A percentile compares a stretch with the other conserved stretches of the same genome.
Conservation (phyloP, 2,329 filamentous ascomycete genomes). For the Pyrenophora teres region DNA sequence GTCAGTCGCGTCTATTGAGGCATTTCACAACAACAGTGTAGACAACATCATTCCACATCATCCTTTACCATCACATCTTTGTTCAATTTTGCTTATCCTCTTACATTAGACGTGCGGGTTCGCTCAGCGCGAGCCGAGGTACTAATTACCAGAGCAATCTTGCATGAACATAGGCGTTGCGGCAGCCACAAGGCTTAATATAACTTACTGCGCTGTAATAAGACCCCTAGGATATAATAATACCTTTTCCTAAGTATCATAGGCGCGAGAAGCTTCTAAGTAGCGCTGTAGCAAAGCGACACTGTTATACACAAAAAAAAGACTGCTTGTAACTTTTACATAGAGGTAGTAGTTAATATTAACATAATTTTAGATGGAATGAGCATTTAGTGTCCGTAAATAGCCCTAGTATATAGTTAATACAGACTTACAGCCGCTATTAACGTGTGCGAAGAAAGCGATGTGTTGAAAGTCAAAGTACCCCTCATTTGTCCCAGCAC, state of each 20-base stretch:
- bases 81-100: background rate
- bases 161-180: constrained; percentile 1
- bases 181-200: background rate
- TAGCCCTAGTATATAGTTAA: background rate
- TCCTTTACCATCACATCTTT: background rate
- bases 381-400: background rate
- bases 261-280: background rate
- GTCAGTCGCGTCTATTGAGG: background rate
- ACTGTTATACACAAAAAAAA: background rate
- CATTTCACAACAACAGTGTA: background rate
- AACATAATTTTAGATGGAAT: too few species aligned
- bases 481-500: constrained; percentile 6
- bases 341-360: background rate
- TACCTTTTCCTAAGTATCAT: background rate
- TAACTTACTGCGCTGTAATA: background rate
- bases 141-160: background rate
- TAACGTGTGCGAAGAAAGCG: background rate
- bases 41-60: background rate
- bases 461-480: constrained; percentile 5
- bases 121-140: constrained; percentile 1
- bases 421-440: background rate
- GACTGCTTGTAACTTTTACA: background rate
- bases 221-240: background rate
- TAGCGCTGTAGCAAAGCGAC: background rate
- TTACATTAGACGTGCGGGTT: background rate